Conservation (phyloP, 2,329 filamentous ascomycete species). For the Boeremia exigua region DNA sequence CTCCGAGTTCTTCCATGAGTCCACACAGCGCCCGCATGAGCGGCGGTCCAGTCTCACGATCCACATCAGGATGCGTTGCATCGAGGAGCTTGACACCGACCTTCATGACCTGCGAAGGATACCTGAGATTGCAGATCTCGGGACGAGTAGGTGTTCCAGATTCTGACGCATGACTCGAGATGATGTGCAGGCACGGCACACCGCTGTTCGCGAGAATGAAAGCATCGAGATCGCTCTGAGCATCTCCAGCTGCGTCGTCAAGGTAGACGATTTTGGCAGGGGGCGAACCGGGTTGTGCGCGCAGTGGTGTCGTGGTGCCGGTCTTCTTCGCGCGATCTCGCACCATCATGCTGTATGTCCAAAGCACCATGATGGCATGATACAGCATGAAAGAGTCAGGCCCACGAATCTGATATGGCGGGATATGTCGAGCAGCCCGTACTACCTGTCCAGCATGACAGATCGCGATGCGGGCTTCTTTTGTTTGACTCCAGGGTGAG, state of each 20-base stretch:
- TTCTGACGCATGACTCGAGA: not conserved
- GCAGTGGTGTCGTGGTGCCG: slow-evolving; percentile 14
- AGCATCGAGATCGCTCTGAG: slow-evolving; percentile 16
- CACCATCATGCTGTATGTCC: slow-evolving; percentile 34
- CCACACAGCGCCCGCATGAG: slow-evolving; percentile 26
- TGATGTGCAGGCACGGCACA: slow-evolving; percentile 19
- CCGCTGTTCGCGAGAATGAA: slow-evolving; percentile 19
- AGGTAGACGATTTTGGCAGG: slow-evolving; percentile 11
- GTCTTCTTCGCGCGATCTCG: slow-evolving; percentile 24
- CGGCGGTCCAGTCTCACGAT: slow-evolving; percentile 23
- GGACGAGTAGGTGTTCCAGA: not conserved
- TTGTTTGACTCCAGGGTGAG: slow-evolving; percentile 57
- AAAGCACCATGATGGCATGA: slow-evolving; percentile 31
- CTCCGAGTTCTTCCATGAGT: slow-evolving; percentile 24
- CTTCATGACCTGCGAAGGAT: slow-evolving; percentile 26
- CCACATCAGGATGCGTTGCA: slow-evolving; percentile 24
- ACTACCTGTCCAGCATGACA: slow-evolving; percentile 29
- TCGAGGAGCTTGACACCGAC: slow-evolving; percentile 25
- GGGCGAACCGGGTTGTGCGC: not conserved
- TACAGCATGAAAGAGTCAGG: slow-evolving; percentile 29
- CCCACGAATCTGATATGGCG: slow-evolving; percentile 26
- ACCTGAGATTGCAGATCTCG: slow-evolving; percentile 20
- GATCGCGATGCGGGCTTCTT: slow-evolving; percentile 26
- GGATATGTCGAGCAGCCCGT: slow-evolving; percentile 19
- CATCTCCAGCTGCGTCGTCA: slow-evolving; percentile 11